Base-by-base conservation (phyloP, 2,329 filamentous ascomycete genomes). In the Fusarium decemcellulare region DNA sequence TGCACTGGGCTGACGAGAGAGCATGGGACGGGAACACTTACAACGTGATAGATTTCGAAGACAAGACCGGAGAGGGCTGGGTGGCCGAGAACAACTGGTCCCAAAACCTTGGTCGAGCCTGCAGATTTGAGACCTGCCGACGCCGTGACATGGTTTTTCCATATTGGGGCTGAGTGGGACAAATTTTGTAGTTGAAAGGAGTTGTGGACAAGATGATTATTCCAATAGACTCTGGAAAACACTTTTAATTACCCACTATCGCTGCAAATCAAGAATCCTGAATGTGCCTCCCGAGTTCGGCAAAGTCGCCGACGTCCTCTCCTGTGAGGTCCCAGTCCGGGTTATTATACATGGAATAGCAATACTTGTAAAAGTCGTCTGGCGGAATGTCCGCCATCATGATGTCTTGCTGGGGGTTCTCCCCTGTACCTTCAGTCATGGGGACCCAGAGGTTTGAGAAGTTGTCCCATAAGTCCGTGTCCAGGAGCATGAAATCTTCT, bases 281-380 rank as follows among this genome's bases (percentile, higher is more conserved):
- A 59, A 74, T 73, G 48, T 74, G 72, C 11, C 72, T 72, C 23
- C 72, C 72, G 46, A 74, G 64, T 36, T 74, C 72, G 2, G 72
- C 72, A 67, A 74, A 74, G 30, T 74, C 72, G 6, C 72, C 71
- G n/a, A 71, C 71, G 44, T 75, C 72, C 29, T 74, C 72, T 47
- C 72, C 72, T 4, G 72, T 74, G 8, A 74, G 71, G 43, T 74
- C 73, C 72, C 72, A 74, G 8, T 74, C 72, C 11, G 72, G 71
- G 7, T 74, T 75, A 18, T 74, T 74, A 16, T 74, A 74, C 72
- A 74, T 74, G 16, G 72, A 74, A 58, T 75, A 74, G 42, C 73
- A 74, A 42, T 72, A 71, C 54, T 74, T 74, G 59, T 72, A 74
- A 47, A 74, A 74, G 60, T 74, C 72, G 30, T 74, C 72, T 3